Base-by-base conservation (phyloP, 805 yeast genomes). In the Candida ficus region DNA sequence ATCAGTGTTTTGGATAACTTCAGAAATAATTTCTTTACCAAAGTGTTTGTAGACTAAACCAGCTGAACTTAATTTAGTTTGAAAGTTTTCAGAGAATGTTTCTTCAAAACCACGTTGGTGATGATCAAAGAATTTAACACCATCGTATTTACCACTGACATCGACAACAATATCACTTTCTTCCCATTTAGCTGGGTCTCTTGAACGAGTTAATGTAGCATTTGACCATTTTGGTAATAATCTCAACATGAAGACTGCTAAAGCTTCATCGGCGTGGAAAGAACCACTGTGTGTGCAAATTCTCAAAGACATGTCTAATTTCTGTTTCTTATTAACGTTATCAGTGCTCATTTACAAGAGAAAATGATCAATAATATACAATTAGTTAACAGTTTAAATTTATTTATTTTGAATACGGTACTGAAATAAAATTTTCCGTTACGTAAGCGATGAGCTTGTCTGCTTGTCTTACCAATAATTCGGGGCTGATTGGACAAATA, bases 211-310 rank as follows among this genome's bases (percentile, higher is more conserved):
- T 17, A 93, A 70, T 39, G 69, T 71, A 17, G 95, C 80, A 44
- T 78, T 69, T 35, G 73, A 57, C 62, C 63, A 93, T 59, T 73
- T 70, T 8, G 95, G 93, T 35, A 91, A 65, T 16, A 78, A 66
- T 50, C 75, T 77, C 42, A 93, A 67, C 83, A 93, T 79, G 61
- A 73, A 90, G 3, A 91, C 96, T 2, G 98, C 99, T 38, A 93
- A 72, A 10, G 95, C 80, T 62, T 93, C 99, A 62, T 93, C 99
- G 10, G 98, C 98, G 59, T 93, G 99, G 71, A 93, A 93, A 0
- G 89, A 75, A 7, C 99, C 99, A 36, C 90, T 83, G 55, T 85
- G 95, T 11, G 96, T 90, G 57, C 96, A 91, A 42, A 90, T 85
- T 55, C 76, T 78, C 44, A 78, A 58, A 57, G 68, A 60, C 41